Evolutionary conservation across 352 stramenopile species (phyloP), one percentile per base, ranked within the genome.

Genomic region (Pelagophyceae sp.): DNA sequence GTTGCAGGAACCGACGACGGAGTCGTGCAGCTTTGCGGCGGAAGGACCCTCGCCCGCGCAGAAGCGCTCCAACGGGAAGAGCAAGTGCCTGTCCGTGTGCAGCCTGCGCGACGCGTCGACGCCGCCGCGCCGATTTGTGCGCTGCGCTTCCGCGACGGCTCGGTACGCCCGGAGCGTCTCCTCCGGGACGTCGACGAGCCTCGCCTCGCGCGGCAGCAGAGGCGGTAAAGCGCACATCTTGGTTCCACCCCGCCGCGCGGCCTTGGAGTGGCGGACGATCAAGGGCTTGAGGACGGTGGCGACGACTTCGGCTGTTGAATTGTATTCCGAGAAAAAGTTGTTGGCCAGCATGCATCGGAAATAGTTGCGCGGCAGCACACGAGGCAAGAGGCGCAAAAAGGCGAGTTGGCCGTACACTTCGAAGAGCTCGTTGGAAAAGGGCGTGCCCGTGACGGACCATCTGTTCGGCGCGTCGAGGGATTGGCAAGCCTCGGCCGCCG

Each of bases 361-460:
- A 32, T 72, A 72, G 63, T 72, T 45, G 15, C 15, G 1, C 3
- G 63, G 27, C 19, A 72, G 35, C 19, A 72, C 6, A 15, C 35
- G 31, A 3, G 63, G 63, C 29, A 45, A n/a, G 31, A 72, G 35
- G 6, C 35, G 3, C 63, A 72, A 35, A 27, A 72, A 72, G 2
- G 19, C 15, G 5, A 72, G 63, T 32, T 38, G 63, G 5, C 63
- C 63, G 19, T 33, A 72, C 1, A 72, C 29, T 2, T 72, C 63
- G 35, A 72, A 72, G 29, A 72, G 19, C 5, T 11, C 6, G 63
- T 72, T 72, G 6, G 6, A 11, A 25, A 38, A 38, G 31, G 63
- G 63, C 31, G 63, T 72, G 63, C 63, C 63, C 63, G 63, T 72
- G 63, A 72, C 35, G 63, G 29, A 72, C 63, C 63, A 72, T 1